Percentiles rank a stretch among this genome's conserved stretches.
phyloP scores from a whole-genome alignment of 2,329 filamentous ascomycete species.

The Exophiala spinifera region DNA sequence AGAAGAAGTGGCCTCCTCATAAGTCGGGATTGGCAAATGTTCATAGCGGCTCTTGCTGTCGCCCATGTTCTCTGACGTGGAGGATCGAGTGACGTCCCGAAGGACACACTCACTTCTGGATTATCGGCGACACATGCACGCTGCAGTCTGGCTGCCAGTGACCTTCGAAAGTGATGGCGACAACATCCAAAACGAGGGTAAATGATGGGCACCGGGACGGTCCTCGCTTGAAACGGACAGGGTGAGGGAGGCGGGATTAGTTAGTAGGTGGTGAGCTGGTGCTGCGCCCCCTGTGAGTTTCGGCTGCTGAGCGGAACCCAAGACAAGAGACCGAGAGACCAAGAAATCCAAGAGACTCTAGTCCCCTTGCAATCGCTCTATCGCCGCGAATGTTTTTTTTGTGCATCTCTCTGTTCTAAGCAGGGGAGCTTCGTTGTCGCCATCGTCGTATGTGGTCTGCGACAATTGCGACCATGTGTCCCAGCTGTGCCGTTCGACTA shows the following conservation, averaged over 20 bases:
- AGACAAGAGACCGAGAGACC: too few relatives aligned
- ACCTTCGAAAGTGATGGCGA: neutral
- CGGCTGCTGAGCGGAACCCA: neutral
- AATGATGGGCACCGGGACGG: neutral
- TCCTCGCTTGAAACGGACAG: neutral
- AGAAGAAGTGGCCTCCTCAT: slow-evolving; percentile 73
- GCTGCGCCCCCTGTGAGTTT: neutral
- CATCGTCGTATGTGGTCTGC: too few relatives aligned
- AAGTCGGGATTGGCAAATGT: slow-evolving; percentile 71
- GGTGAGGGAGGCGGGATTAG: neutral
- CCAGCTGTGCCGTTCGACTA: too few relatives aligned
- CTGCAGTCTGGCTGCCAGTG: neutral
- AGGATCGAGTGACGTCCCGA: slow-evolving; percentile 22
- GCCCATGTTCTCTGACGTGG: slow-evolving; percentile 34
- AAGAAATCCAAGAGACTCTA: too few relatives aligned
- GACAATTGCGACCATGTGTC: too few relatives aligned
- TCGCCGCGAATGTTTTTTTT: too few relatives aligned
- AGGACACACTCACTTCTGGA: slow-evolving; percentile 23
- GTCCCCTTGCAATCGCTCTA: too few relatives aligned
- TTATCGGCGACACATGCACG: slow-evolving; percentile 8
- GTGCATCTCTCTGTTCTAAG: too few relatives aligned
- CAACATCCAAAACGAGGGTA: neutral
- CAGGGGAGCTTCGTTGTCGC: too few relatives aligned
- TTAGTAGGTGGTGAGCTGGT: neutral
- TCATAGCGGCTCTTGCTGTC: slow-evolving; percentile 56